Percentiles rank a stretch among this genome's conserved stretches.
These are phyloP conservation scores for Pseudocercospora macadamiae DNA, from an alignment of 2,329 filamentous ascomycete genomes.

Conservation along the genomic window DNA sequence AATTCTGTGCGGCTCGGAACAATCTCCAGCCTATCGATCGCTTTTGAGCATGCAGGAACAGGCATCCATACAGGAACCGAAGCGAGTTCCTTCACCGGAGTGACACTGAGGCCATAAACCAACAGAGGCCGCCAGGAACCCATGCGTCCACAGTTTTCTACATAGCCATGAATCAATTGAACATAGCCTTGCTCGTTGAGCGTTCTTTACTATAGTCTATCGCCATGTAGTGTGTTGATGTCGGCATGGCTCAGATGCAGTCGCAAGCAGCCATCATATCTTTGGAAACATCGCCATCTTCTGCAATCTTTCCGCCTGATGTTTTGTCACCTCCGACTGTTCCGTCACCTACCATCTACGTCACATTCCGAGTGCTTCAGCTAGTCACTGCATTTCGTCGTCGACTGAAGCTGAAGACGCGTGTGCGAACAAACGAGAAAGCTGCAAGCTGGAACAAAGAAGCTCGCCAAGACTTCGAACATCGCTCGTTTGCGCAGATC, in stretches of 20 bases:
- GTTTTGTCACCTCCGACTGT: constrained; percentile 10
- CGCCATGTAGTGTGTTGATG: not conserved
- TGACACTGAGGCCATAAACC: not conserved
- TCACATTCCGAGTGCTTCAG: constrained; percentile 43
- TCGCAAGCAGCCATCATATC: constrained; percentile 5
- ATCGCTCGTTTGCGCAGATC: constrained; percentile 26
- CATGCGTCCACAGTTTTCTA: not conserved
- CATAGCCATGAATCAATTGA: constrained; percentile 3
- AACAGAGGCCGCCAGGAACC: constrained; percentile 8
- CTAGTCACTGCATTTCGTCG: constrained; percentile 44
- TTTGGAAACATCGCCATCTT: constrained; percentile 4
- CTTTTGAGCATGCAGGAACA: not conserved
- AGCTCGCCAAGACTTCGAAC: constrained; percentile 35
- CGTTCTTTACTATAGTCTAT: not conserved
- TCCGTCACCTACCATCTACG: constrained; percentile 34
- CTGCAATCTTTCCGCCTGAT: constrained; percentile 8
- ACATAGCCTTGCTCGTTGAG: not conserved
- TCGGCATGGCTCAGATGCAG: constrained; percentile 4
- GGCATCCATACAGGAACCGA: not conserved
- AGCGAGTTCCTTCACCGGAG: not conserved
- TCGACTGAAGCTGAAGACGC: constrained; percentile 36
- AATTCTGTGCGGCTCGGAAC: not conserved
- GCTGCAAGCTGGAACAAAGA: not conserved
- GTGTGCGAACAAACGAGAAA: constrained; percentile 1
- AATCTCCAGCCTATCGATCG: not conserved